Percentiles rank a stretch among this genome's conserved stretches.
Conservation (phyloP, 2,329 filamentous ascomycete species). For the Trichophyton equinum region DNA sequence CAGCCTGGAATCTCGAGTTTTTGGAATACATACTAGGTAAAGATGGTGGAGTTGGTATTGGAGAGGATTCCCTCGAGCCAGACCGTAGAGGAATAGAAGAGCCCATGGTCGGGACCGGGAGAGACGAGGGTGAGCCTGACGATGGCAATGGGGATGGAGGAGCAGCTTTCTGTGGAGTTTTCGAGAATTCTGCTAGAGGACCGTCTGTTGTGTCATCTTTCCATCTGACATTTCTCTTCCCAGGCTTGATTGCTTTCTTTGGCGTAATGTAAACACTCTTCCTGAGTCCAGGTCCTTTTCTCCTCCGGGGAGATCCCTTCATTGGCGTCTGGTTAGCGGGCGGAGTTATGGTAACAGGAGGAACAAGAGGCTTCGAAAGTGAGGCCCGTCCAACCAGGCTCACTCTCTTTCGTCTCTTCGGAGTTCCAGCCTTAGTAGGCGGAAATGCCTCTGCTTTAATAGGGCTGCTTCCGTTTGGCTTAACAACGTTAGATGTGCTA, state of each 20-base stretch:
- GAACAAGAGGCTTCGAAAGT: slow-evolving; percentile 7
- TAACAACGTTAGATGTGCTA: slow-evolving; percentile 71
- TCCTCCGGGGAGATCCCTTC: slow-evolving; percentile 67
- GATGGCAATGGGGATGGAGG: slow-evolving; percentile 43
- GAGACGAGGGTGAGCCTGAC: slow-evolving; percentile 27
- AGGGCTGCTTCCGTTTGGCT: slow-evolving; percentile 61
- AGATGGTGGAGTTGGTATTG: slow-evolving; percentile 44
- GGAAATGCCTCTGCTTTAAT: slow-evolving; percentile 47
- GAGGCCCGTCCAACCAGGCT: slow-evolving; percentile 24
- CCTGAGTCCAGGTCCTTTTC: slow-evolving; percentile 49
- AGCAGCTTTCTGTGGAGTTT: slow-evolving; percentile 63
- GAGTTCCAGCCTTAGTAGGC: slow-evolving; percentile 59
- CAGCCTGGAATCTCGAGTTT: slow-evolving; percentile 71
- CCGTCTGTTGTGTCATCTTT: slow-evolving; percentile 76
- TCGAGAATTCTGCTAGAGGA: slow-evolving; percentile 76
- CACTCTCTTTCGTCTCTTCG: slow-evolving; percentile 53
- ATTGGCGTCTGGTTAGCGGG: slow-evolving; percentile 46
- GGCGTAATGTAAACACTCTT: slow-evolving; percentile 75
- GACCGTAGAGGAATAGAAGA: slow-evolving; percentile 39
- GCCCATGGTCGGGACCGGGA: slow-evolving; percentile 36
- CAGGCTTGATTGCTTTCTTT: slow-evolving; percentile 49
- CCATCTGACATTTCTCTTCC: slow-evolving; percentile 75
- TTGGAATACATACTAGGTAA: slow-evolving; percentile 49
- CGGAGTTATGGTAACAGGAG: slow-evolving; percentile 6
- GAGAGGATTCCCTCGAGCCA: slow-evolving; percentile 40